These are phyloP conservation scores for Jaapia argillacea DNA, from an alignment of 768 basidiomycete genomes.

Conservation along the genomic window DNA sequence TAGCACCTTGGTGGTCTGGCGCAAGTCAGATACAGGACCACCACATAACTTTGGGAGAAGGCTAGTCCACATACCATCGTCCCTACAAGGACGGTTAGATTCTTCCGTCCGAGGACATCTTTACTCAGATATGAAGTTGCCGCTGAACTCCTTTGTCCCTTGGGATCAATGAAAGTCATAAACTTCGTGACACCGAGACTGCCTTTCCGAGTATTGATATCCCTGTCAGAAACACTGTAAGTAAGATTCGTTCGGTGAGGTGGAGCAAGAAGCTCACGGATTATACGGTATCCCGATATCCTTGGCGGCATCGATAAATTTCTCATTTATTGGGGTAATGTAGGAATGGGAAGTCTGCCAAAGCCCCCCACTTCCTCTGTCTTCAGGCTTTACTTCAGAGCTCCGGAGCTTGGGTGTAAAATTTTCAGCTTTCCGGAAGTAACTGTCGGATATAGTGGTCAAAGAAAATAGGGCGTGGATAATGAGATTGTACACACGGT, in stretches of 20 bases:
- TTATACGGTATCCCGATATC: conserved; percentile 40
- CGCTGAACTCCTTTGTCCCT: conserved; percentile 44
- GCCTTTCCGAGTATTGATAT: conserved; percentile 40
- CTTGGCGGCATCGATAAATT: conserved; percentile 44
- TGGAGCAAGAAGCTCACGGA: no score
- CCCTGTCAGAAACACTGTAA: no score
- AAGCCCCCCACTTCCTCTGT: conserved; percentile 48
- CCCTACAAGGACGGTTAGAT: conserved; percentile 49
- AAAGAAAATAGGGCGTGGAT: conserved; percentile 42
- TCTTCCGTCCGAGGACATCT: conserved; percentile 52
- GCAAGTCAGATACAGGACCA: background rate
- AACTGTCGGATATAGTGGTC: conserved; percentile 43
- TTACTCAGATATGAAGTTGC: conserved; percentile 60
- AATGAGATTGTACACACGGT: conserved; percentile 54
- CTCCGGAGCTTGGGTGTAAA: conserved; percentile 40
- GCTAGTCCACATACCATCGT: conserved; percentile 42
- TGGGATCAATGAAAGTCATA: conserved; percentile 9
- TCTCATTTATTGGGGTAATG: conserved; percentile 20
- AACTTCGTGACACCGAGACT: conserved; percentile 56
- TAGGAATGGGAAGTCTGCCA: conserved; percentile 32
- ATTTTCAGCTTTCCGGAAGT: conserved; percentile 59
- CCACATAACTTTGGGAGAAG: background rate
- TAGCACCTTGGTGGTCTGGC: conserved; percentile 16
- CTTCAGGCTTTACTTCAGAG: conserved; percentile 34
- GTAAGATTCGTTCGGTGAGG: no score